Percentiles rank a stretch among this genome's conserved stretches.
Evolutionary conservation across 495 filamentous ascomycete genomes (phyloP).

Genomic region (Penicillium maclennaniae): DNA sequence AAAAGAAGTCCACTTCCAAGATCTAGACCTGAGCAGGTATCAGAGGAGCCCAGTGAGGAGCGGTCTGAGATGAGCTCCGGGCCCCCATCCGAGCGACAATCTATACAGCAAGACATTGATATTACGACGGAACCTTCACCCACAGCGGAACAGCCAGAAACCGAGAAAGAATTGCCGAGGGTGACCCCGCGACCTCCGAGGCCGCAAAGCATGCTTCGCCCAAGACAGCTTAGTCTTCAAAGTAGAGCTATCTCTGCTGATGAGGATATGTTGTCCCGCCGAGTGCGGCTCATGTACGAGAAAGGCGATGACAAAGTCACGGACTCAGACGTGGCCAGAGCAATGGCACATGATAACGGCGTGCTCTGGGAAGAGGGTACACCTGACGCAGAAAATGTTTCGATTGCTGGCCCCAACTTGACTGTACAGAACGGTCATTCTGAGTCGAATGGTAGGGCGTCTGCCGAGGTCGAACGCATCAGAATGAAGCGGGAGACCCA

Average conservation of each 20-base stretch:
- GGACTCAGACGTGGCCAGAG: conserved; percentile 43
- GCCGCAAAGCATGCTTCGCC: conserved; percentile 29
- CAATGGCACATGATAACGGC: conserved; percentile 52
- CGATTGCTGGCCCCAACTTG: conserved; percentile 24
- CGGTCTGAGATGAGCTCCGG: neutral
- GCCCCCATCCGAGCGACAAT: neutral
- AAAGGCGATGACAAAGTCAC: conserved; percentile 57
- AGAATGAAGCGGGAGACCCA: conserved; percentile 47
- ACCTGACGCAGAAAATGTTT: conserved; percentile 41
- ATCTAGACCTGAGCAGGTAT: conserved; percentile 15
- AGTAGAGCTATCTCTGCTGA: conserved; percentile 60
- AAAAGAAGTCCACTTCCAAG: conserved; percentile 20
- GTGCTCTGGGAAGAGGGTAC: conserved; percentile 55
- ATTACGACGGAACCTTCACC: conserved; percentile 3
- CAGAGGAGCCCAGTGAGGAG: conserved; percentile 3
- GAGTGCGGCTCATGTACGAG: conserved; percentile 90
- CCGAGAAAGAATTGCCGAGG: conserved; percentile 25
- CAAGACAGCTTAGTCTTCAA: conserved; percentile 32
- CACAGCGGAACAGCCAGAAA: conserved; percentile 8
- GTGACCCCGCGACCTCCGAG: conserved; percentile 42
- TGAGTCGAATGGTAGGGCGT: conserved; percentile 22
- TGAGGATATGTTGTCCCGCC: conserved; percentile 79
- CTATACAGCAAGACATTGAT: conserved; percentile 7
- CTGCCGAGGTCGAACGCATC: conserved; percentile 23
- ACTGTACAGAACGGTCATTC: conserved; percentile 1